These are phyloP conservation scores for Cucumis cinereus DNA, from an alignment of 306 rosid species.

Conservation along the genomic window DNA sequence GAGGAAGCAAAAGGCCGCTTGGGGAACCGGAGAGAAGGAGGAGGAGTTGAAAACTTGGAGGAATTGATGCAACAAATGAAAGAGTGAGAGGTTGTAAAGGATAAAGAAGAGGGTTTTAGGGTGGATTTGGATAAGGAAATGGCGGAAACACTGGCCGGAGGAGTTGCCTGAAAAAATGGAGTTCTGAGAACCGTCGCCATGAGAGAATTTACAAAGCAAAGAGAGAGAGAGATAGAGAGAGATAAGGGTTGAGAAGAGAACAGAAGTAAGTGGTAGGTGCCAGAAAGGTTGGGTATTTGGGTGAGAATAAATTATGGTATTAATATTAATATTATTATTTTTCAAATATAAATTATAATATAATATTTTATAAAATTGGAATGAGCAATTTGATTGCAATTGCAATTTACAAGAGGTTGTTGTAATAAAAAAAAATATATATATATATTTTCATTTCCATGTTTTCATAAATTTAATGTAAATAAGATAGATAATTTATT, in stretches of 20 bases:
- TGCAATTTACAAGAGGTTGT: too few relatives aligned
- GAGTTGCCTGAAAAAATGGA: conserved; percentile 13
- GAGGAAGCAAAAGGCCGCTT: conserved; percentile 5
- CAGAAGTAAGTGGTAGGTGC: not conserved
- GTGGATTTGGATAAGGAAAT: not conserved
- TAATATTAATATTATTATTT: not conserved
- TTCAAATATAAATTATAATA: too few relatives aligned
- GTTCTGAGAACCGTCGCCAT: conserved; percentile 10
- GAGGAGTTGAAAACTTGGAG: conserved; percentile 1
- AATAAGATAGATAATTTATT: too few relatives aligned
- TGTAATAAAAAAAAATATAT: too few relatives aligned
- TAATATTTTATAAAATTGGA: too few relatives aligned
- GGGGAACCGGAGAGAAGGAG: conserved; percentile 6
- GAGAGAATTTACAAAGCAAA: not conserved
- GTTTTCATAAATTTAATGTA: too few relatives aligned
- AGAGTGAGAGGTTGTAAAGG: not conserved
- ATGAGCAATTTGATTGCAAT: too few relatives aligned
- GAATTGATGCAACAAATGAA: not conserved
- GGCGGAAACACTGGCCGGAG: not conserved
- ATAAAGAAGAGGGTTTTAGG: not conserved
- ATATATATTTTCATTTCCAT: too few relatives aligned
- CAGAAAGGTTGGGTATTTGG: not conserved
- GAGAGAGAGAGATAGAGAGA: not conserved
- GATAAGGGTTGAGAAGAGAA: not conserved
- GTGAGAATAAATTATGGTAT: not conserved